Conservation (phyloP, 495 filamentous ascomycete genomes). For the Penicillium simplicissimum region DNA sequence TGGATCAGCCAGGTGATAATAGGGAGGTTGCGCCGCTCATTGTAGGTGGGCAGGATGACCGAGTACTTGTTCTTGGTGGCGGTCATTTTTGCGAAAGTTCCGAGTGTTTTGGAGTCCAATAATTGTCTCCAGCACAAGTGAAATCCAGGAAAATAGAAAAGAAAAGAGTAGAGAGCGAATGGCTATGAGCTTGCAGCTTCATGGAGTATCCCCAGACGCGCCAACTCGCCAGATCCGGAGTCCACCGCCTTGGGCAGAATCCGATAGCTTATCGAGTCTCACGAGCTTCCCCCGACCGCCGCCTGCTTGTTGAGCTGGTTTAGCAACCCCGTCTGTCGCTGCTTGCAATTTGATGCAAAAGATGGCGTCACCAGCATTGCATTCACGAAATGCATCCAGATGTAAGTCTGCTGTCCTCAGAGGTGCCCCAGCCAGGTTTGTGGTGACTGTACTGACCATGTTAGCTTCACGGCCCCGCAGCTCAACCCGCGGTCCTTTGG, state of each 20-base stretch:
- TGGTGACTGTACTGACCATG: constrained; percentile 22
- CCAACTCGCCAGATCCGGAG: constrained; percentile 33
- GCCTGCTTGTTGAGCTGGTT: background rate
- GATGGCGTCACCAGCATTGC: constrained; percentile 33
- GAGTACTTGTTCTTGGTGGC: constrained; percentile 78
- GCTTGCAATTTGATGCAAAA: background rate
- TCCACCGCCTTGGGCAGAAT: constrained; percentile 34
- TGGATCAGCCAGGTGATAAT: constrained; percentile 93
- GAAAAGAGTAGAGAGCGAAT: constrained; percentile 32
- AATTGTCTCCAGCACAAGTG: constrained; percentile 15
- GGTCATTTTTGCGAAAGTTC: constrained; percentile 33
- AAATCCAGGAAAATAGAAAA: constrained; percentile 14
- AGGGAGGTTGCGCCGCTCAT: constrained; percentile 94
- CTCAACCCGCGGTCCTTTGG: constrained; percentile 54
- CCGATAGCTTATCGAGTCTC: constrained; percentile 29
- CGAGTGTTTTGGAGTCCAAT: constrained; percentile 3
- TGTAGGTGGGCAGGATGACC: constrained; percentile 96
- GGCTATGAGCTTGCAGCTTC: constrained; percentile 29
- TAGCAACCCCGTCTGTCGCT: background rate
- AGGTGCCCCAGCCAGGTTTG: background rate
- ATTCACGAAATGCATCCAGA: constrained; percentile 41
- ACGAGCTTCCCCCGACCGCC: constrained; percentile 6
- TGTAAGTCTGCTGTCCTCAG: constrained; percentile 30
- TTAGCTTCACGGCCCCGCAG: constrained; percentile 51
- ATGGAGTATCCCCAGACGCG: constrained; percentile 22